Conservation (phyloP, 768 basidiomycete species). For the Clitopilus passeckerianus region DNA sequence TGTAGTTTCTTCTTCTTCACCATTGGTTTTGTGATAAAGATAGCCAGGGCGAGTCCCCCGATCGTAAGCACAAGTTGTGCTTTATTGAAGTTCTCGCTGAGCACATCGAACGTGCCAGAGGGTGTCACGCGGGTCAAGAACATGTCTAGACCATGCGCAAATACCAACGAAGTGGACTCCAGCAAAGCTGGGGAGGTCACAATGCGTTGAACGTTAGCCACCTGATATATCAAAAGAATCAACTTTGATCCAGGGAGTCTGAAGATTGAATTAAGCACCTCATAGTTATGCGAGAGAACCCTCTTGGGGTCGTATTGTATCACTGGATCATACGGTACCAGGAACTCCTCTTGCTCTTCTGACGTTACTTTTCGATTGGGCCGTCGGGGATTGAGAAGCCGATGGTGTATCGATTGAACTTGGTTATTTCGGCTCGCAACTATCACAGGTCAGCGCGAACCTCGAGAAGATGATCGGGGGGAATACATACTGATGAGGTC, state of each 20-base stretch:
- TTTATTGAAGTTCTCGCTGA: slow-evolving; percentile 93
- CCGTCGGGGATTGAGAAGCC: slow-evolving; percentile 78
- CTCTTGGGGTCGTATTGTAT: slow-evolving; percentile 64
- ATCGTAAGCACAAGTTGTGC: slow-evolving; percentile 84
- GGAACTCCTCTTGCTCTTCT: slow-evolving; percentile 79
- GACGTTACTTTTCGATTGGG: slow-evolving; percentile 70
- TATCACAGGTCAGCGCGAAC: slow-evolving; percentile 20
- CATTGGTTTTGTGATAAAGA: slow-evolving; percentile 79
- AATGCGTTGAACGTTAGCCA: slow-evolving; percentile 64
- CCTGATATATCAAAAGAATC: slow-evolving; percentile 32
- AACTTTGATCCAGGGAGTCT: not conserved
- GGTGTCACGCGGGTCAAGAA: slow-evolving; percentile 85
- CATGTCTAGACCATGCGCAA: slow-evolving; percentile 84
- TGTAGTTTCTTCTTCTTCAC: slow-evolving; percentile 62
- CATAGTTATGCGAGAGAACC: slow-evolving; percentile 45
- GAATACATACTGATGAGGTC: slow-evolving; percentile 72
- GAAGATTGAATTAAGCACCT: slow-evolving; percentile 20
- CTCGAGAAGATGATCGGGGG: not conserved
- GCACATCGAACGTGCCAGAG: slow-evolving; percentile 87
- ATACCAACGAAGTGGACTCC: slow-evolving; percentile 88
- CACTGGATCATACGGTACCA: slow-evolving; percentile 81
- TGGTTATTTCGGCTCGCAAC: slow-evolving; percentile 76
- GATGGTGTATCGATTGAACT: slow-evolving; percentile 68
- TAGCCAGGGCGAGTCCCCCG: slow-evolving; percentile 63
- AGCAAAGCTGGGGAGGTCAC: slow-evolving; percentile 78